phyloP scores from a whole-genome alignment of 495 filamentous ascomycete genomes.

The Haplographium delicatum region DNA sequence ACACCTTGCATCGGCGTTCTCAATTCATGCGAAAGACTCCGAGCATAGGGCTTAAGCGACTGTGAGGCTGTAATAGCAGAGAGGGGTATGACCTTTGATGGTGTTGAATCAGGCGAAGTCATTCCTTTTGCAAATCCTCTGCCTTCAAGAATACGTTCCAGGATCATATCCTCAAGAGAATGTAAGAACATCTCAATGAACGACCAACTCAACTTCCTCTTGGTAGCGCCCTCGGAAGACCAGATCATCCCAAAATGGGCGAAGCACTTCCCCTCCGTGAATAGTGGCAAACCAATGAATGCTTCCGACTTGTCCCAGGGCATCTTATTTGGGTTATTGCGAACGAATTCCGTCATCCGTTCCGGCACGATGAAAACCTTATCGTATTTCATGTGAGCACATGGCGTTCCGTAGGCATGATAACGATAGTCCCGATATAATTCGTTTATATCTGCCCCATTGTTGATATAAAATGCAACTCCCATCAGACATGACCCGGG shows the following conservation, averaged over 20 bases:
- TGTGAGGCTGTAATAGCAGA: conserved; percentile 51
- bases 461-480: conserved; percentile 64
- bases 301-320: conserved; percentile 56
- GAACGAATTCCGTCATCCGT: conserved; percentile 50
- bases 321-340: conserved; percentile 55
- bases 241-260: conserved; percentile 75
- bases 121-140: conserved; percentile 32
- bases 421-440: conserved; percentile 58
- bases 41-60: conserved; percentile 71
- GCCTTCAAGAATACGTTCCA: conserved; percentile 52
- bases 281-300: conserved; percentile 69
- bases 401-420: conserved; percentile 57
- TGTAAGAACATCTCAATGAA: conserved; percentile 70
- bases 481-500: conserved; percentile 61
- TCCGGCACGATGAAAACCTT: conserved; percentile 70
- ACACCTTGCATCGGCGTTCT: conserved; percentile 84
- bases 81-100: conserved; percentile 41
- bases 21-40: conserved; percentile 74
- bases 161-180: conserved; percentile 68
- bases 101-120: conserved; percentile 20
- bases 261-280: conserved; percentile 62
- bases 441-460: conserved; percentile 49
- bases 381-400: conserved; percentile 66
- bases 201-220: conserved; percentile 57
- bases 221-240: conserved; percentile 55